These are phyloP conservation scores for Sphaerostilbella broomeana DNA, from an alignment of 2,329 filamentous ascomycete species.

Conservation along the genomic window DNA sequence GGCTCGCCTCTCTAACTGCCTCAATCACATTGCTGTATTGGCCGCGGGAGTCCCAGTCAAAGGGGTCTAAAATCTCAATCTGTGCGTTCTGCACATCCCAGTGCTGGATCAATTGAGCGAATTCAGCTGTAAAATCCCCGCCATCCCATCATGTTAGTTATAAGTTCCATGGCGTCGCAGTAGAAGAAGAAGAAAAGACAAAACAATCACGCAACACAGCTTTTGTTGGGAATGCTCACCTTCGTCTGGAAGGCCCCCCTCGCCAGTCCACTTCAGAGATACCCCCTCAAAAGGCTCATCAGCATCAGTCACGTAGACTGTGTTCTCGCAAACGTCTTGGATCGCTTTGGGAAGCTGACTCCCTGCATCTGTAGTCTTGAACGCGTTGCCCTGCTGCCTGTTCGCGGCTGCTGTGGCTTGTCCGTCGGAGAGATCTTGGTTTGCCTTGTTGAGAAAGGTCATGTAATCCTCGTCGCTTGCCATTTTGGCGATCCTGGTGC, in stretches of 20 bases:
- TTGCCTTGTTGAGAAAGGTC: slow-evolving; percentile 81
- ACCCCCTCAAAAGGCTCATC: slow-evolving; percentile 83
- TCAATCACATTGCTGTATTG: slow-evolving; percentile 64
- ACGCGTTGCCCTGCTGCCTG: slow-evolving; percentile 21
- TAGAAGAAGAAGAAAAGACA: neutral
- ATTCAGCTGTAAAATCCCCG: slow-evolving; percentile 53
- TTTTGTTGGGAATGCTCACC: slow-evolving; percentile 37
- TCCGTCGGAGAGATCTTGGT: slow-evolving; percentile 61
- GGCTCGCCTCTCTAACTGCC: slow-evolving; percentile 57
- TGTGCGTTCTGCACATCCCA: slow-evolving; percentile 45
- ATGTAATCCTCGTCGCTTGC: slow-evolving; percentile 76
- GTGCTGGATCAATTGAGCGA: slow-evolving; percentile 61
- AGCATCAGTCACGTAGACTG: slow-evolving; percentile 71
- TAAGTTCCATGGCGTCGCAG: too few species aligned
- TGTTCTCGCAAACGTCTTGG: slow-evolving; percentile 40
- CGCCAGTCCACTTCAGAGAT: slow-evolving; percentile 53
- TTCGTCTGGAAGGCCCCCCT: slow-evolving; percentile 51
- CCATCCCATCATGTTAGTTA: too few species aligned
- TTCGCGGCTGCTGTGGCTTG: slow-evolving; percentile 15
- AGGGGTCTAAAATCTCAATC: slow-evolving; percentile 59
- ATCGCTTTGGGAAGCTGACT: slow-evolving; percentile 56
- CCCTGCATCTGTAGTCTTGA: slow-evolving; percentile 48
- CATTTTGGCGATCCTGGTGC: slow-evolving; percentile 40
- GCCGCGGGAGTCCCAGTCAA: slow-evolving; percentile 66
- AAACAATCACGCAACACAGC: neutral